Evolutionary conservation across 768 basidiomycete genomes (phyloP), one percentile per base, ranked within the genome.

Genomic region (Mycena chlorophos): DNA sequence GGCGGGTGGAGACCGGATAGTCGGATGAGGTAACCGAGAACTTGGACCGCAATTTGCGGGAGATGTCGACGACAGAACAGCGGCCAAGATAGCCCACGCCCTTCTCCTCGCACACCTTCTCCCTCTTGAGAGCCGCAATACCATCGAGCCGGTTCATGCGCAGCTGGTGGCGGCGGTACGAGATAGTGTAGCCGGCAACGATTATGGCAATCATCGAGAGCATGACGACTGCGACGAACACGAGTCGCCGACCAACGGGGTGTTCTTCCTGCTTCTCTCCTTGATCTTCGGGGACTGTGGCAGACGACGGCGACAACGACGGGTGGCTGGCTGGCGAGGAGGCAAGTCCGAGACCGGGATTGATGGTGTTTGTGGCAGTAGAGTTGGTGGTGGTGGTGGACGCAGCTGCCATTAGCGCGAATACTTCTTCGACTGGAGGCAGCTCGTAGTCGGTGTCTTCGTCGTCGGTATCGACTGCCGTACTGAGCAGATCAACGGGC

Each of bases 21-120:
- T 71, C 69, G 4, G 70, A 71, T 27, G 69, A 70, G 29, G 66
- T 64, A 31, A 70, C 58, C 17, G 70, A 71, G 49, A 69, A 71
- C 51, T 67, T 68, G 62, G 68, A 69, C 47, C 66, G 56, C 19
- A 66, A 67, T 40, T 66, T 56, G 31, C 58, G 43, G 12, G 59
- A 60, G 55, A 71, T 70, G 54, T 71, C 60, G 4, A 71, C 56
- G 49, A 71, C 55, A 25, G 23, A 58, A 54, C 51, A 49, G 51
- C 51, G 56, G 28, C 51, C 46, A 10, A 13, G 19, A 40, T 6
- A 13, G 12, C 20, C 45, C 23, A 54, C 49, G 54, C 53, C 54
- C 13, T 55, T 58, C 51, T 56, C 54, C 14, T 46, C 45, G 30
- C 39, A n/a, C n/a, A n/a, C n/a, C n/a, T n/a, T 29, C 43, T 43